phyloP scores from a whole-genome alignment of 2,329 filamentous ascomycete genomes.

The Diaporthe vexans region DNA sequence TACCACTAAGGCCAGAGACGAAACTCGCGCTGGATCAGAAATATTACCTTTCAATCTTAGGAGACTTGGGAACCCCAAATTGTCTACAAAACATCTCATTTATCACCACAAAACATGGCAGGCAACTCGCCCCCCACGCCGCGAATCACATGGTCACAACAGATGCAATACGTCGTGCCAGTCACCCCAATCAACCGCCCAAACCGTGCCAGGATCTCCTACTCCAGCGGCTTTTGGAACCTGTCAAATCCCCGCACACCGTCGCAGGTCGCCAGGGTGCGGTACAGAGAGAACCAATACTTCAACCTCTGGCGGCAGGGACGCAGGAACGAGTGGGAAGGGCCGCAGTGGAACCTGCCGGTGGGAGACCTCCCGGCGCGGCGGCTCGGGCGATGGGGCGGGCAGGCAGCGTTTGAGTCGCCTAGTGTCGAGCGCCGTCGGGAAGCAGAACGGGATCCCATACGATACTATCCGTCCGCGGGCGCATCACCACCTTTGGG shows the following conservation, averaged over 20 bases:
- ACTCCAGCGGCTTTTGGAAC: not conserved
- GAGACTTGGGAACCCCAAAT: no score
- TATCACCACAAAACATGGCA: not conserved
- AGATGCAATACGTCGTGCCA: not conserved
- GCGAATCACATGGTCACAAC: no score
- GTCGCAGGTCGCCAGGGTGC: not conserved
- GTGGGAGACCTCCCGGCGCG: not conserved
- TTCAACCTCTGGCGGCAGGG: constrained; percentile 1
- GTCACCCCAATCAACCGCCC: not conserved
- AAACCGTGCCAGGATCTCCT: fast-evolving
- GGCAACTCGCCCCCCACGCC: no score
- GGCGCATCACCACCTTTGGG: not conserved
- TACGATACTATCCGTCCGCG: not conserved
- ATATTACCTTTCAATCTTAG: no score
- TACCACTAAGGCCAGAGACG: not conserved
- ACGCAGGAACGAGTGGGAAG: not conserved
- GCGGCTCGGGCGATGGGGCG: not conserved
- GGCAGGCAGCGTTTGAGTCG: not conserved
- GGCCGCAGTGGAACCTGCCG: not conserved
- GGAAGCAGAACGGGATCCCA: not conserved
- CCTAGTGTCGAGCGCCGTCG: not conserved
- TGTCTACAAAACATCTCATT: not conserved
- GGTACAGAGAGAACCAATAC: constrained; percentile 4
- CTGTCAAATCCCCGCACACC: not conserved
- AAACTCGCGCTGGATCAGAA: no score